A percentile compares a stretch with the other conserved stretches of the same genome.
These are phyloP conservation scores for Irpex sp. DNA, from an alignment of 1,284 basidiomycete species.

Conservation along the genomic window DNA sequence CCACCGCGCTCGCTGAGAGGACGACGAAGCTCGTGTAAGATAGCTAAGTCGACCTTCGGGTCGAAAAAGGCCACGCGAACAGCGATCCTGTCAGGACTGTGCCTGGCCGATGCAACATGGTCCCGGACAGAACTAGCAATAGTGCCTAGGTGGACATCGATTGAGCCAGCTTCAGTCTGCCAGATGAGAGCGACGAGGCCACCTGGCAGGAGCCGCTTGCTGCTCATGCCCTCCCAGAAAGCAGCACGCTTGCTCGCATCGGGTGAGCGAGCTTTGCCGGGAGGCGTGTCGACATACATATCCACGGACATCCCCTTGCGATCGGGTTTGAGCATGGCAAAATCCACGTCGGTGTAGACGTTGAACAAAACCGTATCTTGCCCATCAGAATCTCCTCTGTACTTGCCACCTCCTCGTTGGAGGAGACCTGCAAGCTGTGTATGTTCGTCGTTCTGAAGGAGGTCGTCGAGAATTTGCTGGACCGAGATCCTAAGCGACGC, in stretches of 20 bases:
- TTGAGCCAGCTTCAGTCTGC: slow-evolving; percentile 25
- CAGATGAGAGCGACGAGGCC: slow-evolving; percentile 27
- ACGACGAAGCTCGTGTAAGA: slow-evolving; percentile 21
- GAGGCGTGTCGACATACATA: slow-evolving; percentile 24
- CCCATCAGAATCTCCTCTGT: slow-evolving; percentile 23
- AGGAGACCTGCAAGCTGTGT: slow-evolving; percentile 25
- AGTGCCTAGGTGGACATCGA: slow-evolving; percentile 24
- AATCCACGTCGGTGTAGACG: slow-evolving; percentile 26
- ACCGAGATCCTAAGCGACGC: slow-evolving; percentile 49
- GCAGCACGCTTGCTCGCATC: slow-evolving; percentile 15
- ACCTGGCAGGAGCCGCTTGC: slow-evolving; percentile 26
- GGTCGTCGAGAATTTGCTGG: slow-evolving; percentile 29
- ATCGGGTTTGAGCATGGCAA: slow-evolving; percentile 20
- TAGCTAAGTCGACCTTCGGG: slow-evolving; percentile 25
- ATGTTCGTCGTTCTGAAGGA: slow-evolving; percentile 16
- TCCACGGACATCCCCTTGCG: slow-evolving; percentile 21
- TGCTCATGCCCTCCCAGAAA: slow-evolving; percentile 35
- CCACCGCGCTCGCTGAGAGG: slow-evolving; percentile 22
- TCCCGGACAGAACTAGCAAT: slow-evolving; percentile 21
- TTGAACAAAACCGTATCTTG: slow-evolving; percentile 27
- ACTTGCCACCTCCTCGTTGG: slow-evolving; percentile 28
- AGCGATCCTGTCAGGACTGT: slow-evolving; percentile 15
- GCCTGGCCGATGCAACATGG: slow-evolving; percentile 22
- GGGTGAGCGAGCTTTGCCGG: slow-evolving; percentile 21
- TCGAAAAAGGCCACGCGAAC: slow-evolving; percentile 28